These are phyloP conservation scores for Cynanchum wilfordii DNA, from an alignment of 257 asterid genomes.

Conservation along the genomic window DNA sequence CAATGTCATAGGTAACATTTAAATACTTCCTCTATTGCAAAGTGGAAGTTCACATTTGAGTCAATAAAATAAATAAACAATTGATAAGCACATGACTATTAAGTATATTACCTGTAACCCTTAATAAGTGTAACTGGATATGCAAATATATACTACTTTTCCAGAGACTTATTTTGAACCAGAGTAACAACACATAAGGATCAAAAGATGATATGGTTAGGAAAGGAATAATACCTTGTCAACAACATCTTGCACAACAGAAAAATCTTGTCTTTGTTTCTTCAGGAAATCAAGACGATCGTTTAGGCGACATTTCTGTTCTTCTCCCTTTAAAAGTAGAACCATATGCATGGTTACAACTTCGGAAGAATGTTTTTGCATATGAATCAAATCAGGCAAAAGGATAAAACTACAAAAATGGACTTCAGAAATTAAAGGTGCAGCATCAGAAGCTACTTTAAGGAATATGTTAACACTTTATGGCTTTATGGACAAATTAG, in stretches of 20 bases:
- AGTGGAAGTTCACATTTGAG: neutral
- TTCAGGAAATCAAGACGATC: neutral
- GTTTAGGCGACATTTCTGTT: neutral
- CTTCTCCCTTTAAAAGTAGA: conserved; percentile 2
- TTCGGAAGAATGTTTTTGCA: neutral
- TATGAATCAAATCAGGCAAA: neutral
- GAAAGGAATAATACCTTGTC: conserved; percentile 1
- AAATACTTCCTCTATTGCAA: neutral
- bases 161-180: neutral
- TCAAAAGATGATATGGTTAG: neutral
- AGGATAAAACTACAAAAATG: neutral
- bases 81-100: neutral
- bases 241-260: neutral
- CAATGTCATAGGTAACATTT: neutral
- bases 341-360: neutral
- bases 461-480: neutral
- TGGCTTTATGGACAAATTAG: neutral
- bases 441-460: neutral
- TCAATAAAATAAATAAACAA: neutral
- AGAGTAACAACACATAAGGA: neutral
- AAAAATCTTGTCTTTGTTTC: conserved; percentile 4
- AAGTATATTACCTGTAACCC: neutral
- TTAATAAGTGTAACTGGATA: neutral
- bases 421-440: neutral
- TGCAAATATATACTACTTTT: neutral